These are phyloP conservation scores for Fraxinus excelsior DNA, from an alignment of 257 asterid genomes.

Conservation along the genomic window DNA sequence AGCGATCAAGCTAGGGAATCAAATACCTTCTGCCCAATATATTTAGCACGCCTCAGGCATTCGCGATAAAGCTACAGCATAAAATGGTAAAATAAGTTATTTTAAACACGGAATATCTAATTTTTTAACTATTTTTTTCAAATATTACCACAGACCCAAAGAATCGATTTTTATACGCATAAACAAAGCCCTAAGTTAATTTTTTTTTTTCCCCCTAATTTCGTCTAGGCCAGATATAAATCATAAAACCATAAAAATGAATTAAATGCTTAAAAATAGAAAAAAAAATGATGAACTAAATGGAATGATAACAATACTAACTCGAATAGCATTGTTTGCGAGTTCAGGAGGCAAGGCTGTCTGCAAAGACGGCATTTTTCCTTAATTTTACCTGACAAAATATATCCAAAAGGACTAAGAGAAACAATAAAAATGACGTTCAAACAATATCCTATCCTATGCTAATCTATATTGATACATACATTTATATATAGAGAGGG, in stretches of 20 bases:
- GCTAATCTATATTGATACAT: neutral
- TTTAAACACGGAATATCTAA: neutral
- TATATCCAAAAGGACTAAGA: neutral
- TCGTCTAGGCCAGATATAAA: neutral
- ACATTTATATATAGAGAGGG: neutral
- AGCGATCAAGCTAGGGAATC: slow-evolving; percentile 11
- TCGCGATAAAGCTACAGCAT: slow-evolving; percentile 80
- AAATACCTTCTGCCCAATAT: slow-evolving; percentile 76
- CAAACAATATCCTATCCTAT: neutral
- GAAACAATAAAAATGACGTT: neutral
- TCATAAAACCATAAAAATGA: neutral
- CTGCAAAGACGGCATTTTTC: slow-evolving; percentile 80
- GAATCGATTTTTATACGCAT: neutral
- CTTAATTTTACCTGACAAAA: slow-evolving; percentile 7
- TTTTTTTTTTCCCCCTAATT: neutral
- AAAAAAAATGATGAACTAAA: slow-evolving; percentile 10
- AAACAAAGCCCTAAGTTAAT: neutral
- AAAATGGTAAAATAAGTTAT: slow-evolving; percentile 1
- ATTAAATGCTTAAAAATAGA: neutral
- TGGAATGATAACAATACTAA: slow-evolving; percentile 30
- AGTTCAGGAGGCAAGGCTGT: slow-evolving; percentile 95
- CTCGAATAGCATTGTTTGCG: slow-evolving; percentile 82
- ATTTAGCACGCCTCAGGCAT: slow-evolving; percentile 91
- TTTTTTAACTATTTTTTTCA: neutral
- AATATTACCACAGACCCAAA: neutral